These are phyloP conservation scores for Ailanthus altissimus DNA, from an alignment of 345 rosid species.

Conservation along the genomic window DNA sequence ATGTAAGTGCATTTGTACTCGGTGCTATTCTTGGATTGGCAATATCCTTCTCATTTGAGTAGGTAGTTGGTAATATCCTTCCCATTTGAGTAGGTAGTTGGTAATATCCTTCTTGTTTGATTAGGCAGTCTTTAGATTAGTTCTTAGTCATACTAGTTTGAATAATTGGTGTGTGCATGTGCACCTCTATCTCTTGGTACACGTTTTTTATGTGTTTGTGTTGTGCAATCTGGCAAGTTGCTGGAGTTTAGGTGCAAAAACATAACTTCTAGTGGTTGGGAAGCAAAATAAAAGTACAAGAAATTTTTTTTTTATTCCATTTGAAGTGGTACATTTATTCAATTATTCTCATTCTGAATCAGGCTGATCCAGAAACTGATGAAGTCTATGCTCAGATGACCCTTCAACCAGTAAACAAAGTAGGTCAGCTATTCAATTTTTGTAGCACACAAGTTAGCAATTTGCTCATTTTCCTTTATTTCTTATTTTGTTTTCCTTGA, in stretches of 20 bases:
- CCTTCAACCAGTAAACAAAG: slow-evolving; percentile 76
- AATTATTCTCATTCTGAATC: slow-evolving; percentile 23
- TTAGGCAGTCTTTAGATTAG: neutral
- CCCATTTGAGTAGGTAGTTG: no score
- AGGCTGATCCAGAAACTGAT: slow-evolving; percentile 79
- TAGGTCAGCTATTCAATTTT: slow-evolving; percentile 49
- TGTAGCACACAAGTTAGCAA: no score
- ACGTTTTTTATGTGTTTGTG: neutral
- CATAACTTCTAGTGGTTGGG: neutral
- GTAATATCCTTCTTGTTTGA: no score
- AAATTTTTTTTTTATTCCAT: neutral
- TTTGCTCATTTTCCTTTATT: no score
- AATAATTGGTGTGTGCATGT: no score
- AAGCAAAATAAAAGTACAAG: neutral
- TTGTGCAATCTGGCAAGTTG: neutral
- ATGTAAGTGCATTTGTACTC: no score
- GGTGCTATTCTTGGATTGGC: slow-evolving; percentile 3
- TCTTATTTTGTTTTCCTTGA: neutral
- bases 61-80: no score
- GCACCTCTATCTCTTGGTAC: neutral
- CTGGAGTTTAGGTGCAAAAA: neutral
- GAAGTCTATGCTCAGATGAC: slow-evolving; percentile 87
- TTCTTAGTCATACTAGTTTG: neutral
- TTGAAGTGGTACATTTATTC: neutral
- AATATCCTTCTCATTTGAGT: neutral